Evolutionary conservation across 106 monocot genomes (phyloP).

Genomic region (Xerophyta viscosa): DNA sequence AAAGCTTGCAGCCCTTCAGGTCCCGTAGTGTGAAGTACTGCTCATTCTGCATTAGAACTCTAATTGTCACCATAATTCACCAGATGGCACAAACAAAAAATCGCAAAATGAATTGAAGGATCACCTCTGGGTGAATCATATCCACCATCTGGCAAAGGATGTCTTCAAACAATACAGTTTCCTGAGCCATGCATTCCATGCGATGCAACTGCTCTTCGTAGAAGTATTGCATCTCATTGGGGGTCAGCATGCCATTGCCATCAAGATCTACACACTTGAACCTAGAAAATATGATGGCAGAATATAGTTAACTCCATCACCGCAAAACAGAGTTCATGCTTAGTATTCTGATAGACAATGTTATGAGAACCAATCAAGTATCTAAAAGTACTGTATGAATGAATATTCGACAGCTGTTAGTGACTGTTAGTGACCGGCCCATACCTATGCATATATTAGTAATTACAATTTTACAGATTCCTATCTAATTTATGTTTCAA

Average conservation of each 20-base stretch:
- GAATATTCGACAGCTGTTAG: too few species aligned
- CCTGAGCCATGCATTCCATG: conserved; percentile 99
- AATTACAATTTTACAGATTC: too few species aligned
- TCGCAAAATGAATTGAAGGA: not conserved
- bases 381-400: too few species aligned
- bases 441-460: too few species aligned
- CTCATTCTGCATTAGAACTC: conserved; percentile 50
- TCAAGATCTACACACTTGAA: conserved; percentile 98
- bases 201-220: conserved; percentile 96
- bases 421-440: too few species aligned
- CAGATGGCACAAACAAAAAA: not conserved
- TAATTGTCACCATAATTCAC: not conserved
- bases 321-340: too few species aligned
- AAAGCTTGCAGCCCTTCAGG: conserved; percentile 72
- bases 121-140: conserved; percentile 89
- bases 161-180: conserved; percentile 93
- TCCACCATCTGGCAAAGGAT: conserved; percentile 96
- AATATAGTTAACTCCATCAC: too few species aligned
- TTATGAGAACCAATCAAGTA: too few species aligned
- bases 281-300: conserved; percentile 23
- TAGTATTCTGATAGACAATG: too few species aligned
- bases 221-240: conserved; percentile 92
- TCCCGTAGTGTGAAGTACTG: conserved; percentile 60
- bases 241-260: conserved; percentile 77
- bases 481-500: too few species aligned